Conservation (phyloP, 106 monocot genomes). For the Narthecium ossifragum region DNA sequence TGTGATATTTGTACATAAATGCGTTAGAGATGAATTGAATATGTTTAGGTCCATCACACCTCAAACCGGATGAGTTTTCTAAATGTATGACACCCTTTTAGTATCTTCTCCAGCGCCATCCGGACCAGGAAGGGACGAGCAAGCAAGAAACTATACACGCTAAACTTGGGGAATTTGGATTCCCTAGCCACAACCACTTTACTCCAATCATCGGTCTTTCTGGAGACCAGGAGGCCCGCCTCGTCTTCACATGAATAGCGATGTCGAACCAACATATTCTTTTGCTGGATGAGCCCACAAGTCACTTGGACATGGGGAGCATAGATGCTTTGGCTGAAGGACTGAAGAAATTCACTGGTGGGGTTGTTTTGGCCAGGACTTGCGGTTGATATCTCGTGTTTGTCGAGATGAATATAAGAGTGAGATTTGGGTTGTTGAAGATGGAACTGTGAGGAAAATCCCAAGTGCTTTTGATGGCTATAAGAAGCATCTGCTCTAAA, state of each 20-base stretch:
- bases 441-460: constrained; percentile 69
- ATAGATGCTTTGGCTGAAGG: constrained; percentile 95
- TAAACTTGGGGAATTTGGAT: constrained; percentile 92
- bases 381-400: constrained; percentile 83
- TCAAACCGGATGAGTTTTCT: too few relatives aligned
- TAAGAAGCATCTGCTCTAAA: constrained; percentile 83
- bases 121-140: constrained; percentile 90
- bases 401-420: constrained; percentile 88
- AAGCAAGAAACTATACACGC: constrained; percentile 93
- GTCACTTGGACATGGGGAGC: constrained; percentile 97
- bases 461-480: constrained; percentile 86
- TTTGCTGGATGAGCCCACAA: constrained; percentile 91
- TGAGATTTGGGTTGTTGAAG: constrained; percentile 89
- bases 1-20: too few relatives aligned
- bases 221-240: constrained; percentile 86
- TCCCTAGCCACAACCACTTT: constrained; percentile 93
- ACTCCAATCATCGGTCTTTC: constrained; percentile 90
- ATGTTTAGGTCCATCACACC: too few relatives aligned
- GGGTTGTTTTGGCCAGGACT: constrained; percentile 92
- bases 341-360: constrained; percentile 86
- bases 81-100: constrained; percentile 76
- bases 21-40: too few relatives aligned
- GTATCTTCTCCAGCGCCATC: constrained; percentile 84
- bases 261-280: constrained; percentile 96
- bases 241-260: constrained; percentile 92